Percentiles rank a stretch among this genome's conserved stretches.
phyloP scores from a whole-genome alignment of 441 rosid genomes.

The Capsella rubella region DNA sequence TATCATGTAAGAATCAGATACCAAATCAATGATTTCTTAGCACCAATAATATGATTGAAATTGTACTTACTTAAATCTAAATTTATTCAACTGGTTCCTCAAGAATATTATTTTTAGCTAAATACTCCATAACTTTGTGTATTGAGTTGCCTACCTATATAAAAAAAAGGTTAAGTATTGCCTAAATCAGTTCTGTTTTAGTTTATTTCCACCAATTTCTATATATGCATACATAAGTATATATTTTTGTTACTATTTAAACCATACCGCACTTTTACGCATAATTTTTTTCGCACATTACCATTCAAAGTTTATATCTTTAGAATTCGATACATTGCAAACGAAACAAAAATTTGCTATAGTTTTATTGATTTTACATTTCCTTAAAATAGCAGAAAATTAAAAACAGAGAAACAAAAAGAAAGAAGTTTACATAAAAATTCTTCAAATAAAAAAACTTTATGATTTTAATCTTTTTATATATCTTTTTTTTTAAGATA shows the following conservation, averaged over 20 bases:
- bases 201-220: not conserved
- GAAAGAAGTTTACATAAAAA: conserved; percentile 35
- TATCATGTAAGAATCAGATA: conserved; percentile 36
- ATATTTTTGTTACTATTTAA: too few species aligned
- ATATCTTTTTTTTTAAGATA: not conserved
- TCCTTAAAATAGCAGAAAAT: conserved; percentile 34
- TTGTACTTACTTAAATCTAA: not conserved
- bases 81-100: conserved; percentile 9
- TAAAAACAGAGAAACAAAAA: conserved; percentile 19
- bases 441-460: conserved; percentile 31
- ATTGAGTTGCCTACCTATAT: not conserved
- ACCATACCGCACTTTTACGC: too few species aligned
- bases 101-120: not conserved
- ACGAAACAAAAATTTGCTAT: not conserved
- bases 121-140: not conserved
- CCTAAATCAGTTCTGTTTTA: not conserved
- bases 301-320: too few species aligned
- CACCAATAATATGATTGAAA: conserved; percentile 15
- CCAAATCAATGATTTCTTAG: conserved; percentile 26
- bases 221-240: too few species aligned
- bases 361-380: not conserved
- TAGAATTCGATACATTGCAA: too few species aligned
- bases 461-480: conserved; percentile 14
- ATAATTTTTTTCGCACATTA: too few species aligned
- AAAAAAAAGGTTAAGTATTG: not conserved